phyloP scores from a whole-genome alignment of 2,329 filamentous ascomycete species.

The Helotiales sp. region DNA sequence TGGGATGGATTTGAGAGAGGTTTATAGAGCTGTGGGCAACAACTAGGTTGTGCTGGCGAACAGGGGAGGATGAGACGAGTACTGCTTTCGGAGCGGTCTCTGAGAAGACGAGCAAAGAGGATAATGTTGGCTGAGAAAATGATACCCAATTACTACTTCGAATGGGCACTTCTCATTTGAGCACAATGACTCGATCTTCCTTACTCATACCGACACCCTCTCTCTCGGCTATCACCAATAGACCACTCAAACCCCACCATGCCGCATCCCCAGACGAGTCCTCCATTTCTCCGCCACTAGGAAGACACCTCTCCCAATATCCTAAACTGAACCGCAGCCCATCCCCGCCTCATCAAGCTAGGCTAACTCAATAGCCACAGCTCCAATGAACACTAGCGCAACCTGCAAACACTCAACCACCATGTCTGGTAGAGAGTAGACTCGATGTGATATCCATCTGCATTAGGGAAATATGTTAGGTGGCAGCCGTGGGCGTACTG shows the following conservation, averaged over 20 bases:
- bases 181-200: too few species aligned
- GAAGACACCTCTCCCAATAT: too few species aligned
- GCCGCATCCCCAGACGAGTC: too few species aligned
- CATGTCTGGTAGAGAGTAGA: conserved; percentile 19
- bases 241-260: not conserved
- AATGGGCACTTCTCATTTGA: too few species aligned
- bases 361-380: conserved; percentile 2
- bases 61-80: not conserved
- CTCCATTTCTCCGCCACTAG: too few species aligned
- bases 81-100: too few species aligned
- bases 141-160: too few species aligned
- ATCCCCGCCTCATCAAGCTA: conserved; percentile 12
- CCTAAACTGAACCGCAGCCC: too few species aligned
- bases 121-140: too few species aligned
- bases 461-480: conserved; percentile 17
- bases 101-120: conserved; percentile 5
- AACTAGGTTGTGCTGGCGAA: not conserved
- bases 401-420: conserved; percentile 19
- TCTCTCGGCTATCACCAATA: not conserved
- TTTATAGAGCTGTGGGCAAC: conserved; percentile 66
- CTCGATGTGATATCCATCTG: conserved; percentile 22
- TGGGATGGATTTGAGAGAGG: conserved; percentile 62
- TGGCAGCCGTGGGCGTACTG: conserved; percentile 18
- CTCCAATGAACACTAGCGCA: conserved; percentile 9
- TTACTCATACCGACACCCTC: not conserved